Percentiles rank a stretch among this genome's conserved stretches.
Conservation (phyloP, 1,139 yeast species). For the Hemisphaericaspora xylofermentans region DNA sequence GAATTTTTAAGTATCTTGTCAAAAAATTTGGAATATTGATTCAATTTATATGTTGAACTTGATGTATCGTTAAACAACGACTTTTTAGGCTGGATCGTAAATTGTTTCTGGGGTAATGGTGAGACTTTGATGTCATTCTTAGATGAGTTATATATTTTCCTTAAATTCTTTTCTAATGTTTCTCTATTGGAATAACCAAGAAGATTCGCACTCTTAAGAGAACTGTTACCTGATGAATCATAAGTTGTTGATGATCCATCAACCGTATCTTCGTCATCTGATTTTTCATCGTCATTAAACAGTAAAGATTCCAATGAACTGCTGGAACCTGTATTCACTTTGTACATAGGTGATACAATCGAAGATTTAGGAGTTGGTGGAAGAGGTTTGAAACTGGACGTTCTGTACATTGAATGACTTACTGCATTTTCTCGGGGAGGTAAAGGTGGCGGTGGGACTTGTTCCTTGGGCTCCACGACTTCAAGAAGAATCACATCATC, state of each 20-base stretch:
- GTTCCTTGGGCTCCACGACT: not conserved
- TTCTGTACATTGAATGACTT: constrained; percentile 3
- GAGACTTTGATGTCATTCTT: constrained; percentile 36
- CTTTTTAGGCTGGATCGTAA: not conserved
- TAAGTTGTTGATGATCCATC: constrained; percentile 18
- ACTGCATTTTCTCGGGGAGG: constrained; percentile 32
- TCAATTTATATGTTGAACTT: constrained; percentile 28
- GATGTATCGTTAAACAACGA: constrained; percentile 12
- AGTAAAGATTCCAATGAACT: constrained; percentile 22
- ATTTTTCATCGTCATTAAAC: constrained; percentile 18
- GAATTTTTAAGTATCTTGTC: constrained; percentile 14
- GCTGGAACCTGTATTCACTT: constrained; percentile 4
- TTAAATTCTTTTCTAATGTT: constrained; percentile 21
- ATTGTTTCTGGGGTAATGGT: constrained; percentile 22
- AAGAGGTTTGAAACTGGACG: constrained; percentile 10
- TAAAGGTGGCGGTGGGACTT: constrained; percentile 4
- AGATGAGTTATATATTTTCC: constrained; percentile 33
- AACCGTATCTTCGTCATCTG: constrained; percentile 11
- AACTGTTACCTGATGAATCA: constrained; percentile 16
- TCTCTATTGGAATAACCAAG: constrained; percentile 21
- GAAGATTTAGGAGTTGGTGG: constrained; percentile 9
- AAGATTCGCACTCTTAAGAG: constrained; percentile 24
- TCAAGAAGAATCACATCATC: constrained; percentile 22
- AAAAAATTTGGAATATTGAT: constrained; percentile 26
- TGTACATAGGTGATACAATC: not conserved